Percentiles rank a stretch among this genome's conserved stretches.
Conservation (phyloP, 352 stramenopile species). For the Phytophthora europaea region DNA sequence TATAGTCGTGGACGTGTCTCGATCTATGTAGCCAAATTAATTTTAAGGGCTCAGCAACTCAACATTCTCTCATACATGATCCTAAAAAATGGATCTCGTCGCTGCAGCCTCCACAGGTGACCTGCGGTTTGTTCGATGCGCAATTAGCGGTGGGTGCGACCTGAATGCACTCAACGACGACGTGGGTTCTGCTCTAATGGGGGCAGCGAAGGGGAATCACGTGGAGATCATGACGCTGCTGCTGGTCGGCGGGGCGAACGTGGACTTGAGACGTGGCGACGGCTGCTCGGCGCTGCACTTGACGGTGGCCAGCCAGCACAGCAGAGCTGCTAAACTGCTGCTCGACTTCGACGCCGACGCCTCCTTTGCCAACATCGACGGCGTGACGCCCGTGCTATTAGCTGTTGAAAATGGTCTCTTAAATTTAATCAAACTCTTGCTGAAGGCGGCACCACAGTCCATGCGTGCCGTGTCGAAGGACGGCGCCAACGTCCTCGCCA, state of each 20-base stretch:
- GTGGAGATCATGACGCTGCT: neutral
- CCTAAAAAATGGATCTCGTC: neutral
- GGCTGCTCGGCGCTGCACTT: neutral
- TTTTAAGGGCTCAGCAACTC: neutral
- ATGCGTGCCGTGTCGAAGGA: neutral
- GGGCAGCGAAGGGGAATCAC: neutral
- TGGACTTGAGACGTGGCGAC: neutral
- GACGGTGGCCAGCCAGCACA: neutral
- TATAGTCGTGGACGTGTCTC: too few species aligned
- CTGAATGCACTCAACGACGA: neutral
- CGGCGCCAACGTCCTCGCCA: neutral
- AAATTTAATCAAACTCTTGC: neutral
- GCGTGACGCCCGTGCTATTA: neutral
- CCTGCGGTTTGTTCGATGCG: neutral
- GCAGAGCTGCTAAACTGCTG: neutral
- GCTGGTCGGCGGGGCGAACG: neutral
- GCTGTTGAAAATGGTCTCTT: neutral
- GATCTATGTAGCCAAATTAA: too few species aligned
- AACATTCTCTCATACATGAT: neutral
- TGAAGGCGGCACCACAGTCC: neutral
- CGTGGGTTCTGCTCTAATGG: neutral
- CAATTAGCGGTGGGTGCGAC: neutral
- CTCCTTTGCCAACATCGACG: neutral
- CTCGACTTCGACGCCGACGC: neutral
- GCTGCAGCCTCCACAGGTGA: neutral